phyloP scores from a whole-genome alignment of 768 basidiomycete genomes.

The Tulasnella sp. region DNA sequence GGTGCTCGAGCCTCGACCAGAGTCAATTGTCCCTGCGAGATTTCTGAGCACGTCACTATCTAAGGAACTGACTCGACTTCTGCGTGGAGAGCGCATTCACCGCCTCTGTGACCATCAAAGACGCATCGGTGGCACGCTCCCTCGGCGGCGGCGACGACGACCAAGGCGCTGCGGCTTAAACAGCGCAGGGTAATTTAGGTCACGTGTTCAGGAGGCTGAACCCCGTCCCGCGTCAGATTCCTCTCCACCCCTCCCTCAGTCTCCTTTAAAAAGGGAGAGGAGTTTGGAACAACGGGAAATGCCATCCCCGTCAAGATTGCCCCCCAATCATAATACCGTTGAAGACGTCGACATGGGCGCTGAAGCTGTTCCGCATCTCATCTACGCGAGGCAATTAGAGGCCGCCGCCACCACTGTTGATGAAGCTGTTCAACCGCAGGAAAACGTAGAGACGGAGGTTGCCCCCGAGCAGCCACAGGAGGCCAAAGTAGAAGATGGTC shows the following conservation, averaged over 20 bases:
- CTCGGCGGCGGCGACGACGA: neutral
- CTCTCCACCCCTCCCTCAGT: neutral
- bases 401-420: neutral
- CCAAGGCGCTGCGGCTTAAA: conserved; percentile 2
- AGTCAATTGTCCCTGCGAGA: neutral
- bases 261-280: conserved; percentile 4
- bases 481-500: neutral
- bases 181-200: neutral
- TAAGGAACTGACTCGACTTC: neutral
- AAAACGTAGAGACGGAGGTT: neutral
- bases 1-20: too few relatives aligned
- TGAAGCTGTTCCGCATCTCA: neutral
- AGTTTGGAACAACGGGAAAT: neutral
- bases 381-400: neutral
- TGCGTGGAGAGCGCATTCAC: neutral
- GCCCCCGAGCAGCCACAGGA: neutral
- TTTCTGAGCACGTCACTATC: neutral
- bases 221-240: neutral
- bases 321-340: neutral
- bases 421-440: neutral
- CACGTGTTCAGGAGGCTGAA: neutral
- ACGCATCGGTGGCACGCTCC: neutral
- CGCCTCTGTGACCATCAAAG: conserved; percentile 3
- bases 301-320: neutral
- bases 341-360: neutral